These are phyloP conservation scores for Taxawa tesnikishii DNA, from an alignment of 2,329 filamentous ascomycete genomes.

Conservation along the genomic window DNA sequence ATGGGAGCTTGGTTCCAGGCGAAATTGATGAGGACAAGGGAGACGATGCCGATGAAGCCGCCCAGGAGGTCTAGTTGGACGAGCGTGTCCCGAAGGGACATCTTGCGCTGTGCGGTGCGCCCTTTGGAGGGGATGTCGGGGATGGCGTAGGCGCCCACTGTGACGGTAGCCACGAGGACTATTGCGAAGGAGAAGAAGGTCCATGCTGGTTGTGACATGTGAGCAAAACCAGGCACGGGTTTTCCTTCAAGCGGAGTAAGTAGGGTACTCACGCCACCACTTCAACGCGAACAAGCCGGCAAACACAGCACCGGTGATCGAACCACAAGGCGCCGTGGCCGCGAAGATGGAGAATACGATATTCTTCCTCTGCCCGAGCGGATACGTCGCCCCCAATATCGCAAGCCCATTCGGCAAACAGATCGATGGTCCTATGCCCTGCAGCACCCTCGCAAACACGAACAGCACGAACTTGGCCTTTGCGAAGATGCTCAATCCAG, in stretches of 20 bases:
- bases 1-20: constrained; percentile 48
- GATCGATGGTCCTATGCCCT: constrained; percentile 25
- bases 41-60: constrained; percentile 38
- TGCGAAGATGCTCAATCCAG: constrained; percentile 4
- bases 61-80: constrained; percentile 27
- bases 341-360: constrained; percentile 24
- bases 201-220: constrained; percentile 15
- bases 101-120: constrained; percentile 7
- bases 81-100: constrained; percentile 3
- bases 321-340: constrained; percentile 21
- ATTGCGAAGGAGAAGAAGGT: constrained; percentile 33
- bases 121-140: constrained; percentile 15
- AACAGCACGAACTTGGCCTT: constrained; percentile 13
- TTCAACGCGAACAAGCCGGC: constrained; percentile 18
- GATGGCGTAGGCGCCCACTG: constrained; percentile 26
- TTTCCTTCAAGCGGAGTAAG: not conserved
- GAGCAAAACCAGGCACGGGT: not conserved
- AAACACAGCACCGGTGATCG: constrained; percentile 20
- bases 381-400: constrained; percentile 20
- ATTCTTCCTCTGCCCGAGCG: constrained; percentile 10
- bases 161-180: constrained; percentile 21
- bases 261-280: constrained; percentile 6
- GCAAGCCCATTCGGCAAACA: constrained; percentile 24
- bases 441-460: constrained; percentile 23
- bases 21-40: constrained; percentile 56